Evolutionary conservation across 1,139 yeast species (phyloP).

Genomic region (Ogataea hybrid): DNA sequence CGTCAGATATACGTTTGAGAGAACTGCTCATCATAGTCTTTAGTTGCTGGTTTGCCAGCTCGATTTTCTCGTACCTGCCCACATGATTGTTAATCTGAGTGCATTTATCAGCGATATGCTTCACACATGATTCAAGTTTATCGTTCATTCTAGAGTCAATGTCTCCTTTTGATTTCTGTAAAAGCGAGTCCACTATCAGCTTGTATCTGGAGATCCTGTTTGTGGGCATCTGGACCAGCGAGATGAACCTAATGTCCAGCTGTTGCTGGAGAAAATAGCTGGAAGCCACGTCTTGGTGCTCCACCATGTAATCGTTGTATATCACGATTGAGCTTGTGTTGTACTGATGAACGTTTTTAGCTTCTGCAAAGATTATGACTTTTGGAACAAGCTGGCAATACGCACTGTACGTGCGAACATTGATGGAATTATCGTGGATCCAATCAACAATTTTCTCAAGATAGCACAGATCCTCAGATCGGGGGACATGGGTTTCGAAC

Average conservation of each 20-base stretch:
- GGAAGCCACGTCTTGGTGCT: conserved; percentile 35
- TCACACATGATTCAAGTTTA: conserved; percentile 15
- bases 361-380: conserved; percentile 37
- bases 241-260: conserved; percentile 33
- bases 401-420: conserved; percentile 38
- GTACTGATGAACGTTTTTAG: conserved; percentile 26
- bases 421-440: conserved; percentile 33
- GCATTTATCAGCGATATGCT: conserved; percentile 30
- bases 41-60: conserved; percentile 15
- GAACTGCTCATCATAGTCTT: conserved; percentile 24
- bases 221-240: conserved; percentile 54
- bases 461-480: conserved; percentile 18
- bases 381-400: conserved; percentile 44
- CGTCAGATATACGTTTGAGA: conserved; percentile 9
- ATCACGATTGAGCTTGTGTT: conserved; percentile 24
- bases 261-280: conserved; percentile 36
- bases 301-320: conserved; percentile 32
- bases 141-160: conserved; percentile 16
- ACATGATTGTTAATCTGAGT: conserved; percentile 33
- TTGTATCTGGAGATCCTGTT: conserved; percentile 51
- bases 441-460: conserved; percentile 32
- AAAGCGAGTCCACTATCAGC: conserved; percentile 44
- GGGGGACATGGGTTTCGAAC: conserved; percentile 22
- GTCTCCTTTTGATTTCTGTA: conserved; percentile 25
- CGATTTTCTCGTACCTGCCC: conserved; percentile 20